Base-by-base conservation (phyloP, 768 basidiomycete species). In the Lactarius trivialis region DNA sequence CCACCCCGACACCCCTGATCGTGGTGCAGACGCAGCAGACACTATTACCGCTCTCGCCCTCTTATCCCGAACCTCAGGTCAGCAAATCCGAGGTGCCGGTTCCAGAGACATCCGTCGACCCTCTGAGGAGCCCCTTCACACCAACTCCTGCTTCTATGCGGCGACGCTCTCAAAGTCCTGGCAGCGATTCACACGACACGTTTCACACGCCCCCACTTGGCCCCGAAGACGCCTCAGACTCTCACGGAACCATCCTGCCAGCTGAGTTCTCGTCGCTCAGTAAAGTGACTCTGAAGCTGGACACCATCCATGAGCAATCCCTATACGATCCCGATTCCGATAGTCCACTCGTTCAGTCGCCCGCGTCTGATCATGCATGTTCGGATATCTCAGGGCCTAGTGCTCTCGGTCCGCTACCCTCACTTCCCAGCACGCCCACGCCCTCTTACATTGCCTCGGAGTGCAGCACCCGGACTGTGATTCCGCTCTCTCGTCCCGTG, bases 1-100 rank as follows among this genome's bases (percentile, higher is more conserved):
- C n/a, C 48, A 60, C 39, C 53, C 48, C 9, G 24, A 60, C 63
- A 28, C 54, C 63, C n/a, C 4, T 64, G n/a, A 39, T 63, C n/a
- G 32, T 55, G 7, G 54, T 55, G 15, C 58, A 60, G 45, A 32
- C 63, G 12, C 56, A 49, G n/a, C 57, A 58, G 28, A 34, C 61
- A 5, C 53, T 9, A 21, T 28, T 64, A n/a, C 30, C 54, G 1
- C 11, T 15, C 15, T 39, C 63, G 0, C 53, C 58, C 51, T 51
- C 37, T 8, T 7, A 19, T 15, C 4, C 19, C 33, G 58, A 49
- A n/a, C 7, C 9, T 19, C 48, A 50, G 32, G 36, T 33, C 1
- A 28, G 39, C 2, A 33, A 33, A 7, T 3, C 32, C 19, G 32
- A 36, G 37, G 24, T 12, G 19, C 49, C 45, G 6, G 36, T 28